phyloP scores from a whole-genome alignment of 148 eudicot species.

The Nepenthes mirabilis region DNA sequence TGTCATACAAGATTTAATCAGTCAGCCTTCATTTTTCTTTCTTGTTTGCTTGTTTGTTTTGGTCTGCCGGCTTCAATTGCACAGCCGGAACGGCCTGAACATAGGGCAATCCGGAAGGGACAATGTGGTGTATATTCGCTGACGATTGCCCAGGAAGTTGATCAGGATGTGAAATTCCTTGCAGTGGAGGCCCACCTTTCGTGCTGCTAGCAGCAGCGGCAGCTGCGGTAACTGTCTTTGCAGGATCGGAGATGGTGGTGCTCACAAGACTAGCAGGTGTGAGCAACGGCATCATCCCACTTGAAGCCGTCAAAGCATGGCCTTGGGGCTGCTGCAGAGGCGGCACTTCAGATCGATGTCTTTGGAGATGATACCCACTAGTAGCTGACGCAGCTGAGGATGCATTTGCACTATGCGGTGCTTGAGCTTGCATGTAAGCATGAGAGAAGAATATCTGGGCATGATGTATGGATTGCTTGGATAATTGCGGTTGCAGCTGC shows the following conservation, averaged over 20 bases:
- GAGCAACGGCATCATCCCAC: constrained; percentile 49
- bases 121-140: constrained; percentile 30
- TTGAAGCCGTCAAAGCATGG: constrained; percentile 31
- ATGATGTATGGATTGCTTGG: constrained; percentile 39
- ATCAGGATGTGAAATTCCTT: constrained; percentile 34
- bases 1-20: too few species aligned
- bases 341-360: constrained; percentile 43
- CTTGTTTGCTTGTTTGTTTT: constrained; percentile 37
- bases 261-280: constrained; percentile 24
- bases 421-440: constrained; percentile 16
- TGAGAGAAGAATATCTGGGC: constrained; percentile 43
- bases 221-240: constrained; percentile 49
- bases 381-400: constrained; percentile 20
- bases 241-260: constrained; percentile 46
- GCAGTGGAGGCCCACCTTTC: constrained; percentile 46
- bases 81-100: constrained; percentile 34
- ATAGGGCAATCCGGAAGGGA: constrained; percentile 49
- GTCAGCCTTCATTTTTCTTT: too few species aligned
- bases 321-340: constrained; percentile 27
- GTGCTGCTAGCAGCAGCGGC: constrained; percentile 21
- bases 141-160: constrained; percentile 44
- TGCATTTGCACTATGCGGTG: constrained; percentile 21
- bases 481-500: constrained; percentile 40
- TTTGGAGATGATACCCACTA: constrained; percentile 48
- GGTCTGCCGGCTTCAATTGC: constrained; percentile 59